Conservation (phyloP, 75 land plant species). For the Cupressus sempervirens region DNA sequence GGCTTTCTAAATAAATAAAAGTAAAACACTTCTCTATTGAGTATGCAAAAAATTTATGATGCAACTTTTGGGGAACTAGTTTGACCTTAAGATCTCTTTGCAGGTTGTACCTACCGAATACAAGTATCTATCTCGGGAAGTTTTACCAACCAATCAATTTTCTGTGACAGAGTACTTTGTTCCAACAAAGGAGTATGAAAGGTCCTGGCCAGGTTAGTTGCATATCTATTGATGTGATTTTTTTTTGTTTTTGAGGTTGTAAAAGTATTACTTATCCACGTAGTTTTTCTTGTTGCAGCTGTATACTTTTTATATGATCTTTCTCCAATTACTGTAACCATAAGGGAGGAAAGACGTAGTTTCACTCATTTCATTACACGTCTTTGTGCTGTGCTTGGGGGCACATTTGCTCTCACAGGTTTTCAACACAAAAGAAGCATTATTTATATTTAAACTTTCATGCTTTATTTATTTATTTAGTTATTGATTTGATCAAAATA, state of each 20-base stretch:
- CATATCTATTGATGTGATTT: neutral
- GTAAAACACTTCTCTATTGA: neutral
- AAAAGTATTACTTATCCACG: neutral
- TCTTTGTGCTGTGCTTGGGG: constrained; percentile 96
- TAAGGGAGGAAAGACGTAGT: constrained; percentile 86
- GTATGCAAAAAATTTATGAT: neutral
- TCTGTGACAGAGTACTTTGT: constrained; percentile 93
- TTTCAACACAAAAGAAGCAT: neutral
- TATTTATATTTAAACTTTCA: neutral
- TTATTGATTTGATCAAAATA: neutral
- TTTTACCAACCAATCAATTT: constrained; percentile 93
- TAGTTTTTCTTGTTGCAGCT: constrained; percentile 45
- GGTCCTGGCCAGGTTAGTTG: constrained; percentile 82
- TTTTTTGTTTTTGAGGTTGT: neutral
- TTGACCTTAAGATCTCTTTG: constrained; percentile 13
- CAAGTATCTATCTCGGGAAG: constrained; percentile 69
- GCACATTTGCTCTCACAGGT: constrained; percentile 99
- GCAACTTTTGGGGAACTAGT: neutral
- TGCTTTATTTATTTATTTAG: neutral
- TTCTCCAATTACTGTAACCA: constrained; percentile 93
- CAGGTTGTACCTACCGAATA: constrained; percentile 99
- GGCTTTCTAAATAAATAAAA: neutral
- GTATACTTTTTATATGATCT: constrained; percentile 97
- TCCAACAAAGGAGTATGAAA: constrained; percentile 50
- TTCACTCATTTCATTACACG: constrained; percentile 94